Percentiles rank a stretch among this genome's conserved stretches.
Evolutionary conservation across 345 rosid species (phyloP).

Genomic region (Eucalyptus grandis): DNA sequence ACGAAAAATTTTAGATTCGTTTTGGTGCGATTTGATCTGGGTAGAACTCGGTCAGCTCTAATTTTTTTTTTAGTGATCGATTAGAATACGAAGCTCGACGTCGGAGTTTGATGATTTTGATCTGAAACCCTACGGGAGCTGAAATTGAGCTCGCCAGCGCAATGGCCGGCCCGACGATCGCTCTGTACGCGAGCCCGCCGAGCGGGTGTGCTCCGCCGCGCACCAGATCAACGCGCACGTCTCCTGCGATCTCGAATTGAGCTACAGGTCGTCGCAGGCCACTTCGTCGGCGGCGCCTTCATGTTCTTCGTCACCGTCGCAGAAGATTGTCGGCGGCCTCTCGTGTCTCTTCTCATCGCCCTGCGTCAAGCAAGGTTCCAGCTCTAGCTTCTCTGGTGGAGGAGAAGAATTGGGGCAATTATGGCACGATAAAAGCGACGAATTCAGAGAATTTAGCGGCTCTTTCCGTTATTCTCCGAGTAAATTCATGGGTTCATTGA

Average conservation of each 20-base stretch:
- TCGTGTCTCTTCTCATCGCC: constrained; percentile 67
- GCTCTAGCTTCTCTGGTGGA: constrained; percentile 26
- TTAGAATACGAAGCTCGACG: not conserved
- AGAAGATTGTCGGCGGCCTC: constrained; percentile 60
- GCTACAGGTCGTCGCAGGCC: constrained; percentile 20
- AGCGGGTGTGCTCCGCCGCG: constrained; percentile 32
- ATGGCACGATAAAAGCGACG: constrained; percentile 1
- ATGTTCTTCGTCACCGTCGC: constrained; percentile 20
- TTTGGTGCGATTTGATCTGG: not conserved
- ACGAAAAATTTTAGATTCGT: not conserved
- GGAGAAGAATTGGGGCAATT: constrained; percentile 40
- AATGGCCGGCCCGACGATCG: constrained; percentile 82
- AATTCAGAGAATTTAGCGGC: constrained; percentile 55
- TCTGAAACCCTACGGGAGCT: not conserved
- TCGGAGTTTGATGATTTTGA: not conserved
- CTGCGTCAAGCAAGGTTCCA: constrained; percentile 20
- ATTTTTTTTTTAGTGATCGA: not conserved
- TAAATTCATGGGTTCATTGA: constrained; percentile 28
- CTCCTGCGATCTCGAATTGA: constrained; percentile 58
- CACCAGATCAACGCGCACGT: constrained; percentile 46
- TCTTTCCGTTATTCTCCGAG: constrained; percentile 43
- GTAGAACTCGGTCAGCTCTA: not conserved
- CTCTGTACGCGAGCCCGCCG: constrained; percentile 70
- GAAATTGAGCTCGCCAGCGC: not conserved
- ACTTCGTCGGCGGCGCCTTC: constrained; percentile 39